Percentiles rank a stretch among this genome's conserved stretches.
Evolutionary conservation across 2,329 filamentous ascomycete species (phyloP).

Genomic region (Paraphoma sp.): DNA sequence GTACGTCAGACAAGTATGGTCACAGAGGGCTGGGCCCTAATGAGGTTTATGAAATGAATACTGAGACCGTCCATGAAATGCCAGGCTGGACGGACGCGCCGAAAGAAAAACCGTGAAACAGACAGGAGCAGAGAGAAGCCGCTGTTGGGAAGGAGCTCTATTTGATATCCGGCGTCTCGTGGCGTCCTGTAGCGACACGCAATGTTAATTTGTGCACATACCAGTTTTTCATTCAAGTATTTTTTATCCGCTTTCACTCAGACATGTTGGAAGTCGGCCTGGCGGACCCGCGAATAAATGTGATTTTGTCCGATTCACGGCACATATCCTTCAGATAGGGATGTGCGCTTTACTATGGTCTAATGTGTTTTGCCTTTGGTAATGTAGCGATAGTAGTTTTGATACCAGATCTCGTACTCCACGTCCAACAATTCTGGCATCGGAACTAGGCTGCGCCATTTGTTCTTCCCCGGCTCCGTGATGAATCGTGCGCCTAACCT

Average conservation of each 20-base stretch:
- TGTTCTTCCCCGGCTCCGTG: constrained; percentile 14
- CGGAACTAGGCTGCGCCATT: constrained; percentile 23
- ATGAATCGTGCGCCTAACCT: constrained; percentile 13
- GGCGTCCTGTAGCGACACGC: no score
- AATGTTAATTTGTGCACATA: no score
- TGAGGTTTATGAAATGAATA: constrained; percentile 8
- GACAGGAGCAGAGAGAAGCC: background rate
- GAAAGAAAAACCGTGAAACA: background rate
- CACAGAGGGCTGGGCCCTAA: background rate
- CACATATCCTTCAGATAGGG: background rate
- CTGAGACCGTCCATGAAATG: constrained; percentile 8
- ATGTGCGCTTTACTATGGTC: no score
- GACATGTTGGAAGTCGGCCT: no score
- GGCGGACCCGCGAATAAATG: background rate
- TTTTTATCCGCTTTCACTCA: no score
- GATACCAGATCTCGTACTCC: constrained; percentile 23
- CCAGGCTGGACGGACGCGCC: background rate
- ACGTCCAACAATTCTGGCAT: constrained; percentile 23
- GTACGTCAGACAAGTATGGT: constrained; percentile 1
- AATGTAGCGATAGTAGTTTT: constrained; percentile 22
- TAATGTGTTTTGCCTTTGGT: constrained; percentile 9
- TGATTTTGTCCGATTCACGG: background rate
- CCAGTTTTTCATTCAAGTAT: no score
- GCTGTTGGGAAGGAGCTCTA: background rate
- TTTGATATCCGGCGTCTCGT: background rate